Evolutionary conservation across 2,329 filamentous ascomycete genomes (phyloP), one percentile per base, ranked within the genome.

Genomic region (Phyllosticta paracitricarpa): DNA sequence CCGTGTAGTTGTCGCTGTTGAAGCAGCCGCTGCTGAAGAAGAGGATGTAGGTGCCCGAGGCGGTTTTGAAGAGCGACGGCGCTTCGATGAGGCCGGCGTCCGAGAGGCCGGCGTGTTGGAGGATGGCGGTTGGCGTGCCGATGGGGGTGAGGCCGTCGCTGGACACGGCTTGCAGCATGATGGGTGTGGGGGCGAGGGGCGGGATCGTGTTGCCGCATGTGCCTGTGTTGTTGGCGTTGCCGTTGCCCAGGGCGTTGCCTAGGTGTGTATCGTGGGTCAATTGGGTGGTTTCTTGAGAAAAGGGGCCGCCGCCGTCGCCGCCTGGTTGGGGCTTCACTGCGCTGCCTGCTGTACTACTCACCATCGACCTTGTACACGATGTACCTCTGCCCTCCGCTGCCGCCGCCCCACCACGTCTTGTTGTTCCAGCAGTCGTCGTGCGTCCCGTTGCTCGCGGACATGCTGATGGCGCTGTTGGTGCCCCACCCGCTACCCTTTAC

Each of bases 291-390:
- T 22, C 19, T 22, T 22, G 19, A 22, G 19, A 22, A 22, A 22
- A 22, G 19, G 19, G 19, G 19, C 19, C 19, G 19, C 19, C 19
- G 19, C 19, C 19, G 19, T 22, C 19, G 19, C 19, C 19, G 19
- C 19, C 19, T 22, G 19, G 19, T 22, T 22, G 19, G 19, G 19
- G 19, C 19, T 22, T 22, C 19, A 22, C 19, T 22, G 19, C 19
- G 19, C 19, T 22, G 19, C 28, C 28, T 30, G 28, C 9, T 30
- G 28, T 22, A 24, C 10, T 10, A 77, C 70, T 87, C 87, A 51
- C 85, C 85, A 70, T 89, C 85, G 24, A 87, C 75, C 70, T 88
- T 89, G 75, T 85, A 89, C 8, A 82, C 73, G 4, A 88, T 76
- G 67, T 86, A 88, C 6, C 60, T 40, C 60, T 61, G 60, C 25